Conservation (phyloP, 1,284 basidiomycete species). For the Xerocomus nothofagi region DNA sequence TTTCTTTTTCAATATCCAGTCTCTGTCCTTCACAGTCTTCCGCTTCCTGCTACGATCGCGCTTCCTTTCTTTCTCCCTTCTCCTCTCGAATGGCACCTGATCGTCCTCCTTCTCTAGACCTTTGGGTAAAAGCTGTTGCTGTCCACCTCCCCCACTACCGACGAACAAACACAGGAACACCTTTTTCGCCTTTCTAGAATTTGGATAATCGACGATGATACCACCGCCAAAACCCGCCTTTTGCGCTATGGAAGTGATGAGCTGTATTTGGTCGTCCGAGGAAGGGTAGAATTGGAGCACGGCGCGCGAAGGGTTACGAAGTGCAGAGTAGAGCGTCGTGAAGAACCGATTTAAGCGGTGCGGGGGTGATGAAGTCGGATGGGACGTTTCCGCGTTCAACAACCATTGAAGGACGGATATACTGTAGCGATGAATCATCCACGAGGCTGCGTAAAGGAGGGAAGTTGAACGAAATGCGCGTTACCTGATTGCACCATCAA, state of each 20-base stretch:
- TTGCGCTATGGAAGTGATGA: conserved; percentile 93
- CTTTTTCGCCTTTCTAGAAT: conserved; percentile 92
- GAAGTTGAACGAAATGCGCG: conserved; percentile 11
- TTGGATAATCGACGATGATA: conserved; percentile 95
- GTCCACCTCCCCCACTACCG: conserved; percentile 61
- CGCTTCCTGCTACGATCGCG: conserved; percentile 61
- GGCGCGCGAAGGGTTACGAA: conserved; percentile 91
- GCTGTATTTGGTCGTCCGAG: conserved; percentile 92
- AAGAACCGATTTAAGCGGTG: conserved; percentile 94
- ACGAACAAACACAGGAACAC: conserved; percentile 90
- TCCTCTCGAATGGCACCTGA: conserved; percentile 65
- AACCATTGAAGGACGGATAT: conserved; percentile 99
- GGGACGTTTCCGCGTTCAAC: conserved; percentile 92
- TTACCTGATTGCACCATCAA: conserved; percentile 97
- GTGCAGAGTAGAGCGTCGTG: conserved; percentile 90
- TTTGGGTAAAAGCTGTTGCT: conserved; percentile 65
- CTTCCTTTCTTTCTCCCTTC: conserved; percentile 58
- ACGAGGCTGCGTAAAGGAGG: background rate
- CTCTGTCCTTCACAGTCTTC: conserved; percentile 64
- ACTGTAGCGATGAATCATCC: conserved; percentile 43
- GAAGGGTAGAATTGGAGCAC: conserved; percentile 96
- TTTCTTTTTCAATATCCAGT: conserved; percentile 87
- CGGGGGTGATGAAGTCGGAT: conserved; percentile 89
- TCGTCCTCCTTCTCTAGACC: conserved; percentile 70
- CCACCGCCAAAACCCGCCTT: conserved; percentile 97